Base-by-base conservation (phyloP, 2,329 filamentous ascomycete species). In the Alternaria viburni region DNA sequence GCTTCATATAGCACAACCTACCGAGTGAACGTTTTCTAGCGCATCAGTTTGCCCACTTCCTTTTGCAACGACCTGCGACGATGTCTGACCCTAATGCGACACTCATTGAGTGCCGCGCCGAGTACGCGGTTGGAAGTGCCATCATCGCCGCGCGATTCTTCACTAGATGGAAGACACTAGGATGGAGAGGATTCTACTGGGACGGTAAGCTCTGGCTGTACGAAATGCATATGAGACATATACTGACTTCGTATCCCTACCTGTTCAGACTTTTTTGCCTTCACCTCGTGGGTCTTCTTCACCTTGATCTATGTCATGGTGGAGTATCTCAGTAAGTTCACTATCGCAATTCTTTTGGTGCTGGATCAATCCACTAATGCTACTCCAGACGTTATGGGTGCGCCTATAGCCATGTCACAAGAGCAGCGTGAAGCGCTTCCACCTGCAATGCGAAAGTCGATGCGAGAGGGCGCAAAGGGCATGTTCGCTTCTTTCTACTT, bases 371-470 rank as follows among this genome's bases (percentile, higher is more conserved):
- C 8, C 2, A 55, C 43, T 46, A 9, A 54, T 8, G 2, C 10
- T 9, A 8, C 11, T 8, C 5, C 10, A 59, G 50, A 36, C 3
- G 17, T 49, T 6, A 55, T 8, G 13, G 44, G 30, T 15, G 57
- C 51, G 43, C 57, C 57, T 5, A 59, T 59, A 59, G 49, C 57
- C 17, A 30, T 59, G 57, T 45, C 57, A 8, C 47, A 59, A 30
- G 36, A 46, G 11, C 57, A 59, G 36, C 57, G 47, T 28, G 57
- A 60, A 36, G 30, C 51, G 6, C 51, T 49, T 19, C 9, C 50
- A 13, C 28, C 50, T 11, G 43, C 15, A 15, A 55, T 13, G 23
- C 28, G 43, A 9, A 60, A 46, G 28, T 60, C 43, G 4, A 55
- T 55, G 57, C 21, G 49, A 30, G 50, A 60, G 54, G 50, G 43